Base-by-base conservation (phyloP, 1,284 basidiomycete species). In the Butyriboletus regius region DNA sequence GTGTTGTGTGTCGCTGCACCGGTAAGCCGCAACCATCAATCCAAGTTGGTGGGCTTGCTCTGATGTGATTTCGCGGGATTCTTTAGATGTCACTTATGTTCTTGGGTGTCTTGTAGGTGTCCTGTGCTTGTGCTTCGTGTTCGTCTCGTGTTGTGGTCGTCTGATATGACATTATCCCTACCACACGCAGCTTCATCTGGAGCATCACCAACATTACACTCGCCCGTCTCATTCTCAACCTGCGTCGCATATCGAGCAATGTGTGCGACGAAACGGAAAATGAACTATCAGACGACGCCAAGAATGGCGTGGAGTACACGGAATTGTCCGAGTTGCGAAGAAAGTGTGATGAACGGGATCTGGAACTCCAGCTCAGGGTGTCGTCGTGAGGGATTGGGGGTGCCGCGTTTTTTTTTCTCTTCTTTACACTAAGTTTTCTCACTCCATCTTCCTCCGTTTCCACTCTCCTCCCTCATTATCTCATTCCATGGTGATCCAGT, bases 181-280 rank as follows among this genome's bases (percentile, higher is more conserved):
- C 22, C 22, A 22, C 22, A n/a, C 29, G 8, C 47, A 75, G 74
- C 50, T 70, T 74, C 55, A 52, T 72, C 8, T 75, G 72, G 71
- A 67, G 68, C 44, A 42, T 65, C 7, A 64, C 62, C 33, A 72
- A 70, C 26, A 58, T 71, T 3, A 70, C 70, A 14, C 59, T 71
- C 15, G 61, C 69, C 4, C 66, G 65, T 10, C 66, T 75, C 36
- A 61, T 75, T 22, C 47, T 75, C 38, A 67, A 72, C 42, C 52
- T 73, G 12, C 67, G 72, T 29, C 58, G 61, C 4, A 34, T 67
- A n/a, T 49, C 54, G 5, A 17, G 1, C n/a, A 24, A 44, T 0
- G 9, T 17, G 14, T 0, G 4, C 8, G 13, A 45, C 18, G 26
- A 34, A 2, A 5, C 2, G 2, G 32, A 12, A 1, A 24, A 39